phyloP scores from a whole-genome alignment of 192 early-diverging fungal species.

The Coemansia sp. region DNA sequence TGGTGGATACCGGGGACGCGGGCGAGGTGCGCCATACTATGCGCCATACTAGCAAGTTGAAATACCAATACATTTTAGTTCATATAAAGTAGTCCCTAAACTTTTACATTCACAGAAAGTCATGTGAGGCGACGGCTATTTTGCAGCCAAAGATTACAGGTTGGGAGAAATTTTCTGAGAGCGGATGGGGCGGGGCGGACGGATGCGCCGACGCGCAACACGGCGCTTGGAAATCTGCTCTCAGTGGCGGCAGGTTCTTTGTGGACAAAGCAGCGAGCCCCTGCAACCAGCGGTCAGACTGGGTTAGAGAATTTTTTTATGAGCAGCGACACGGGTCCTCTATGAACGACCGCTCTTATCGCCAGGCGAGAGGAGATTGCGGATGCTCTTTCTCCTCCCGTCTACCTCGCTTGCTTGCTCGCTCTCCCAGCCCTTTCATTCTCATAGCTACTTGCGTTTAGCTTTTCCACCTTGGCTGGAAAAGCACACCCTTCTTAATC shows the following conservation, averaged over 20 bases:
- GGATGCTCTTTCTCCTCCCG: neutral
- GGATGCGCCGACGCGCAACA: neutral
- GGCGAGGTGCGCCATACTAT: slow-evolving; percentile 40
- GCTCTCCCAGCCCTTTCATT: neutral
- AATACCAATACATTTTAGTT: too few species aligned
- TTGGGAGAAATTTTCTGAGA: neutral
- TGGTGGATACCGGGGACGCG: slow-evolving; percentile 46
- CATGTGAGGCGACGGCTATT: slow-evolving; percentile 1
- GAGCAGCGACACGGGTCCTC: neutral
- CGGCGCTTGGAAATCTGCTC: neutral
- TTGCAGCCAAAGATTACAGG: neutral
- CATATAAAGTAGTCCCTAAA: neutral
- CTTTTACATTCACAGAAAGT: neutral
- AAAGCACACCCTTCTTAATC: neutral
- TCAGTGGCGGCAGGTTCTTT: neutral
- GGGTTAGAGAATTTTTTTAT: slow-evolving; percentile 2
- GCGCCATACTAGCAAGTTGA: slow-evolving; percentile 29
- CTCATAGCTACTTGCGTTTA: neutral
- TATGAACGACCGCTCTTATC: neutral
- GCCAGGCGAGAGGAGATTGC: neutral
- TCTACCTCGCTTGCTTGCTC: neutral
- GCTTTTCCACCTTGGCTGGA: slow-evolving; percentile 3
- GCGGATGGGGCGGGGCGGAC: neutral
- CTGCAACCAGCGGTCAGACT: neutral
- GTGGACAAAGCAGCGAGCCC: neutral